phyloP scores from a whole-genome alignment of 2,329 filamentous ascomycete genomes.

The Sporothrix dimorphospora region DNA sequence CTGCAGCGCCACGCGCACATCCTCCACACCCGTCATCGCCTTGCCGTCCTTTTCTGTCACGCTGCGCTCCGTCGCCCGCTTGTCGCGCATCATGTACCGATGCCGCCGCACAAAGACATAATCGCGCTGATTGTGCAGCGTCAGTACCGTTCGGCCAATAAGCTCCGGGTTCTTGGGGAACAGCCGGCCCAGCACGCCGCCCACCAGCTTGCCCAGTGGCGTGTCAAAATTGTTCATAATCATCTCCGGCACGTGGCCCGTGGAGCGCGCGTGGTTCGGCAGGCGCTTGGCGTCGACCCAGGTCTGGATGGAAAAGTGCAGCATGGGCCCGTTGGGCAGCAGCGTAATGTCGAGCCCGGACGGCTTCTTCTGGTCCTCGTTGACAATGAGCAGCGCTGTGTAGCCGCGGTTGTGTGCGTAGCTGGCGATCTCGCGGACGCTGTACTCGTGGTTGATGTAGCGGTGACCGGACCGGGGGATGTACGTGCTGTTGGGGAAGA shows the following conservation, averaged over 20 bases:
- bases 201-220: conserved; percentile 83
- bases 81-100: conserved; percentile 90
- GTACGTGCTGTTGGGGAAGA: conserved; percentile 88
- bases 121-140: conserved; percentile 91
- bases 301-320: conserved; percentile 88
- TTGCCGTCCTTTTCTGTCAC: conserved; percentile 82
- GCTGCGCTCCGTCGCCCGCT: conserved; percentile 81
- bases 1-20: conserved; percentile 83
- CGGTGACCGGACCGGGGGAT: conserved; percentile 83
- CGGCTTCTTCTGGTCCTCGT: conserved; percentile 86
- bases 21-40: conserved; percentile 81
- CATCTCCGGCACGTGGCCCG: conserved; percentile 88
- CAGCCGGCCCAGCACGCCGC: conserved; percentile 77
- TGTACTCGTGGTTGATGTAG: conserved; percentile 82
- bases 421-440: conserved; percentile 82
- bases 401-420: conserved; percentile 83
- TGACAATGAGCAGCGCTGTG: conserved; percentile 80
- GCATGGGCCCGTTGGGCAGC: conserved; percentile 82
- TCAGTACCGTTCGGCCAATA: conserved; percentile 84
- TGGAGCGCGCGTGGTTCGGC: conserved; percentile 85
- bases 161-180: conserved; percentile 76
- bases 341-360: conserved; percentile 82
- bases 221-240: conserved; percentile 94
- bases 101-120: conserved; percentile 93
- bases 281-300: conserved; percentile 88